Conservation (phyloP, 495 filamentous ascomycete species). For the Penicillium salamii region DNA sequence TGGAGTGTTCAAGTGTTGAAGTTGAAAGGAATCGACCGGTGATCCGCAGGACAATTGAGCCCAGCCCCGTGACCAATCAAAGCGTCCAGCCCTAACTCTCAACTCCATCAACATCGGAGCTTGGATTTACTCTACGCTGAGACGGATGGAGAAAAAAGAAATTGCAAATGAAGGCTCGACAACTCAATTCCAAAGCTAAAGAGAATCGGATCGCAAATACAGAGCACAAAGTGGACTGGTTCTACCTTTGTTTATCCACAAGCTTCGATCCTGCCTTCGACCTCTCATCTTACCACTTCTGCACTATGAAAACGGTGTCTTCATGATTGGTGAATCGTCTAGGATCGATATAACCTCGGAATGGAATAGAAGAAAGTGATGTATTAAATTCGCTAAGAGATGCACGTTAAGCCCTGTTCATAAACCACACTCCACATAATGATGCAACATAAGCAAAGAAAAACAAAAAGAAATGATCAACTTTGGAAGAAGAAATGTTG, state of each 20-base stretch:
- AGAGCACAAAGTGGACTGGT: too few relatives aligned
- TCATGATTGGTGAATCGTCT: too few relatives aligned
- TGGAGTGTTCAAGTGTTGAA: too few relatives aligned
- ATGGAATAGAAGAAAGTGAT: neutral
- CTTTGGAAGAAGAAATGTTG: neutral
- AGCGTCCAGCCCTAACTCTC: conserved; percentile 1
- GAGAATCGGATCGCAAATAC: too few relatives aligned
- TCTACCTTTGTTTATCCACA: too few relatives aligned
- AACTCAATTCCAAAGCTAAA: too few relatives aligned
- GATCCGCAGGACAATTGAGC: conserved; percentile 3
- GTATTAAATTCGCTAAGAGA: conserved; percentile 12
- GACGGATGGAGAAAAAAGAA: too few relatives aligned
- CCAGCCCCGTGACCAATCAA: conserved; percentile 6
- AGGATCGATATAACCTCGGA: too few relatives aligned
- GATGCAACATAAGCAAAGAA: conserved; percentile 9
- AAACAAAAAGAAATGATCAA: conserved; percentile 9
- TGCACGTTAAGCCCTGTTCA: conserved; percentile 8
- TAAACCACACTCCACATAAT: neutral
- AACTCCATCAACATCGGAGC: neutral
- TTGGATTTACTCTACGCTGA: too few relatives aligned
- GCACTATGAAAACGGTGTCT: too few relatives aligned
- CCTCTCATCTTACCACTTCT: too few relatives aligned
- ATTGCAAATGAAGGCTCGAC: neutral
- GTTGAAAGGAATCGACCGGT: neutral
- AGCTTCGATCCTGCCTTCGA: too few relatives aligned